Conservation (phyloP, 2,329 filamentous ascomycete genomes). For the Aspergillus candidus region DNA sequence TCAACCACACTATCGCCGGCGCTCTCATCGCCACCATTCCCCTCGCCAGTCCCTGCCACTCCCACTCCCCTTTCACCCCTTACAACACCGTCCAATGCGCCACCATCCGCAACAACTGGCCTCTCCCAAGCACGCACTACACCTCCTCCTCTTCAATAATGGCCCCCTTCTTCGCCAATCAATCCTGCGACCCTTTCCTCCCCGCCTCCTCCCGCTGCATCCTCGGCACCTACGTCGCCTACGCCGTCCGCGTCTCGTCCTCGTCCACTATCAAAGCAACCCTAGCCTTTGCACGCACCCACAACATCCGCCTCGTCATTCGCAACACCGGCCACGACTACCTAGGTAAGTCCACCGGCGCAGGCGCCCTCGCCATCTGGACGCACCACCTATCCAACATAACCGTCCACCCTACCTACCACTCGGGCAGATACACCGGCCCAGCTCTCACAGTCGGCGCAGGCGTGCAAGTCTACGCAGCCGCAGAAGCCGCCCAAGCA, state of each 20-base stretch:
- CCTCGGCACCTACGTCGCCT: slow-evolving; percentile 3
- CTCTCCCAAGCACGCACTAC: slow-evolving; percentile 20
- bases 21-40: slow-evolving; percentile 46
- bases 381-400: slow-evolving; percentile 24
- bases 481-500: slow-evolving; percentile 43
- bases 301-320: slow-evolving; percentile 26
- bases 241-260: slow-evolving; percentile 10
- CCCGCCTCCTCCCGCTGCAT: slow-evolving; percentile 11
- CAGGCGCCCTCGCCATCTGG: slow-evolving; percentile 39
- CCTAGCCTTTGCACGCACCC: slow-evolving; percentile 5
- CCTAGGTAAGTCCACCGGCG: slow-evolving; percentile 48
- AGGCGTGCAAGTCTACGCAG: slow-evolving; percentile 47
- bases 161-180: slow-evolving; percentile 29
- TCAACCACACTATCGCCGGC: slow-evolving; percentile 46
- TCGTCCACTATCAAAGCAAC: slow-evolving; percentile 3
- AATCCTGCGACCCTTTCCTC: slow-evolving; percentile 35
- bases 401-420: slow-evolving; percentile 27
- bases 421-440: slow-evolving; percentile 42
- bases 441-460: slow-evolving; percentile 50
- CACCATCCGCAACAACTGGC: slow-evolving; percentile 38
- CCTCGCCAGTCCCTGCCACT: slow-evolving; percentile 47
- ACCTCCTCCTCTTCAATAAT: slow-evolving; percentile 21
- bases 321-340: slow-evolving; percentile 44
- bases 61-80: slow-evolving; percentile 14
- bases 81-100: slow-evolving; percentile 41